Base-by-base conservation (phyloP, 1,139 yeast species). In the Suhomyces bokatorum region DNA sequence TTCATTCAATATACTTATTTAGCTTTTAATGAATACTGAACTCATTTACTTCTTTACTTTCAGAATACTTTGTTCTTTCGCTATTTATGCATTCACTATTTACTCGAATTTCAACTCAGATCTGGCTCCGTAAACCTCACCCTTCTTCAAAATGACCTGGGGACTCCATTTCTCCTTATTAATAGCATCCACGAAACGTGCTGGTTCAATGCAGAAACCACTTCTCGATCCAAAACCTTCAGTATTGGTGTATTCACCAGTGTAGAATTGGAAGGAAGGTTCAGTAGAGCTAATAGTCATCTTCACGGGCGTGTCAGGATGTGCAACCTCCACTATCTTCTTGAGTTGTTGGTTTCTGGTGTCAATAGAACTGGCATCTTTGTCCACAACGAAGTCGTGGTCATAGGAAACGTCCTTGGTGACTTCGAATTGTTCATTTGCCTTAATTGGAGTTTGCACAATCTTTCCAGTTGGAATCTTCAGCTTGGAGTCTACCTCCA, bases 201-300 rank as follows among this genome's bases (percentile, higher is more conserved):
- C 75, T 29, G 87, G 83, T 61, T 84, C 90, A 37, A 82, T 68
- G 51, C 86, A 82, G 60, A 83, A 75, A 6, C 87, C 89, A 43
- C 77, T 63, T 59, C 87, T 73, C 27, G 69, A 58, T 24, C 67
- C 64, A 52, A 62, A 71, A 8, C 63, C 64, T 27, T 58, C 55
- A 35, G 74, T 67, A 46, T 72, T 56, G 45, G 76, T 69, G 43
- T 68, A 69, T 51, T 78, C 83, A 29, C 87, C 87, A 31, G 88
- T 81, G 63, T 83, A 84, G 43, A 84, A 69, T 62, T 83, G 89
- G 70, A 80, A 82, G 4, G 81, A 67, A 6, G 90, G 90, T 50
- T 84, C 90, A 1, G 89, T 83, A 9, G 87, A 69, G 24, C 64
- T 60, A 13, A 79, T 76, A 13, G 62, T 62, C 37, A 84, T 57